Evolutionary conservation across 2,329 filamentous ascomycete genomes (phyloP).

Genomic region (Microsporum canis): DNA sequence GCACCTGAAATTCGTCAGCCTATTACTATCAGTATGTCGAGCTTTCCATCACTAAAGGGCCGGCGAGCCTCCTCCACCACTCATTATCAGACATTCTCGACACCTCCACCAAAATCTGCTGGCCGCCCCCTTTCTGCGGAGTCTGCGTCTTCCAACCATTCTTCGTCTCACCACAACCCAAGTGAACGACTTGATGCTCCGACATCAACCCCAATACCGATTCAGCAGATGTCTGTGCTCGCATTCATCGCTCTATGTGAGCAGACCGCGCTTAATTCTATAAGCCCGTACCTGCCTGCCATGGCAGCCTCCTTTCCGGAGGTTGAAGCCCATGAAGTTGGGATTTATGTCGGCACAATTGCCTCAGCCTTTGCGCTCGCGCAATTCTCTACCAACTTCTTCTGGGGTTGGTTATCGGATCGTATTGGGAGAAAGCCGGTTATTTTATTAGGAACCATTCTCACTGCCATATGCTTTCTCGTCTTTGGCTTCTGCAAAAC

Average conservation of each 20-base stretch:
- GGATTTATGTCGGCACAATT: slow-evolving; percentile 79
- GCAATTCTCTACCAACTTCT: slow-evolving; percentile 83
- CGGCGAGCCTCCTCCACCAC: slow-evolving; percentile 22
- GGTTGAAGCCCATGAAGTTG: slow-evolving; percentile 58
- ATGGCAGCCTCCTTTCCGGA: slow-evolving; percentile 84
- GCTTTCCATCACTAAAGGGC: background rate
- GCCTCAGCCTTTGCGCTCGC: slow-evolving; percentile 86
- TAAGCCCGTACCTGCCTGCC: slow-evolving; percentile 84
- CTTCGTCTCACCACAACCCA: background rate
- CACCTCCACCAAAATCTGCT: slow-evolving; percentile 37
- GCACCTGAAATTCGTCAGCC: background rate
- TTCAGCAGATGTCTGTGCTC: slow-evolving; percentile 69
- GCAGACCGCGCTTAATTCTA: slow-evolving; percentile 93
- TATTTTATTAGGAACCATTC: slow-evolving; percentile 67
- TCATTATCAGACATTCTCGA: slow-evolving; percentile 40
- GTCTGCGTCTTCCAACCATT: slow-evolving; percentile 27
- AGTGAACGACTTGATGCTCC: background rate
- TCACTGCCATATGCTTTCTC: slow-evolving; percentile 70
- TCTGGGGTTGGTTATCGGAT: slow-evolving; percentile 80
- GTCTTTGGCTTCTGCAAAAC: slow-evolving; percentile 76
- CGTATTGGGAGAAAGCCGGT: slow-evolving; percentile 70
- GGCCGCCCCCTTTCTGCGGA: slow-evolving; percentile 35
- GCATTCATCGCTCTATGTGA: slow-evolving; percentile 84
- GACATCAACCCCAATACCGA: slow-evolving; percentile 60
- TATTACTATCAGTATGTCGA: background rate